Base-by-base conservation (phyloP, 352 stramenopile genomes). In the Globisporangium acanthophoron region DNA sequence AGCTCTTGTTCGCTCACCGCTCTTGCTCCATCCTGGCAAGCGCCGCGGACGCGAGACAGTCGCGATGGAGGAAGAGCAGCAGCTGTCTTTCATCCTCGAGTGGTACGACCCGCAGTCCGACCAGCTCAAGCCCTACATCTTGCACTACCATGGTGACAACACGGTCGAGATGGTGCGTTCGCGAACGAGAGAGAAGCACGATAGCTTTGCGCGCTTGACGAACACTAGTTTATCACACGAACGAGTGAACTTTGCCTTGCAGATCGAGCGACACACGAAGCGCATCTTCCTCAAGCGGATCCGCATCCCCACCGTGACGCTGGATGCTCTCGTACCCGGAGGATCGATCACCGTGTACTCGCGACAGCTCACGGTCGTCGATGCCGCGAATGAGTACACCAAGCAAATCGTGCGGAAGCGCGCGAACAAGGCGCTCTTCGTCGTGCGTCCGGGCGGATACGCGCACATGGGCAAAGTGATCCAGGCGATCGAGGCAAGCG, bases 241-340 rank as follows among this genome's bases (percentile, higher is more conserved):
- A 37, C 31, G 9, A 37, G 31, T 5, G 5, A 46, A 24, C 15
- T 43, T 5, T 21, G 15, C 8, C 48, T 1, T 12, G 15, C 12
- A 92, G 82, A 66, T 90, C 41, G 81, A 90, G 48, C 64, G 76
- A 8, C 69, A 84, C 31, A 78, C 75, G 20, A 78, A 72, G 49
- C 78, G 74, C 7, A 56, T 75, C 35, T 94, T 95, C 54, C 74
- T 95, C 49, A 92, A 91, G 67, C 79, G 80, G 24, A 94, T 90
- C 50, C 73, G 64, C 47, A 87, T 92, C 43, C 78, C 82, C 18
- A 83, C 74, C 8, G 62, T 96, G 18, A 84, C 66, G 15, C 63
- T 80, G 18, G 69, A 79, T 0, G 74, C 93, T 56, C 64, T 94
- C 35, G 89, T 80, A 56, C 64, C 91, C 18, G 85, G 87, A 27